Evolutionary conservation across 2,329 filamentous ascomycete species (phyloP).

Genomic region (Monosporascus sp.): DNA sequence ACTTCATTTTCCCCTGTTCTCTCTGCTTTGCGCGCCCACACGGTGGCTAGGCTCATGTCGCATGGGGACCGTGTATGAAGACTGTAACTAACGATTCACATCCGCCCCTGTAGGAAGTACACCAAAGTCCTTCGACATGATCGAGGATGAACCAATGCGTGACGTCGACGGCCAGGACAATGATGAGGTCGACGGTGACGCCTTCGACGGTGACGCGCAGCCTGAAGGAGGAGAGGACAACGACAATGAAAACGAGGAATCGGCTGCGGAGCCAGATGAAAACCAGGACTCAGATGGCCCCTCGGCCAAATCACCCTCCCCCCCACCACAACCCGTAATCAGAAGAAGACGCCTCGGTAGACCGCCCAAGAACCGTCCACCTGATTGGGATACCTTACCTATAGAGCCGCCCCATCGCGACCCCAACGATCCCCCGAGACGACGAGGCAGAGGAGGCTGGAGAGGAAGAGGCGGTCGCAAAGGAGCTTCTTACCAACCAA

Average conservation of each 20-base stretch:
- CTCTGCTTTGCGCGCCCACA: neutral
- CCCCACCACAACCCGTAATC: constrained; percentile 57
- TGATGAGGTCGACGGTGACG: constrained; percentile 21
- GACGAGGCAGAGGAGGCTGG: constrained; percentile 67
- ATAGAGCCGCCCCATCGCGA: constrained; percentile 51
- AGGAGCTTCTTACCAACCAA: constrained; percentile 67
- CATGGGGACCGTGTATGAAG: no score
- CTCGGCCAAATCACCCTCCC: constrained; percentile 47
- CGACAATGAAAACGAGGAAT: constrained; percentile 37
- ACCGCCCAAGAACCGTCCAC: constrained; percentile 77
- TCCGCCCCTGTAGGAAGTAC: constrained; percentile 37
- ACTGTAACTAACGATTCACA: constrained; percentile 1
- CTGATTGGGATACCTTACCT: constrained; percentile 65
- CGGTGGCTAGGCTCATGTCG: no score
- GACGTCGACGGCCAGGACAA: constrained; percentile 40
- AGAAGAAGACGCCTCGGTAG: constrained; percentile 76
- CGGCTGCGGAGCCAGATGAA: constrained; percentile 25
- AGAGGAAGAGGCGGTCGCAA: constrained; percentile 59
- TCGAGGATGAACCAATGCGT: constrained; percentile 45
- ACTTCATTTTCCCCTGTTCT: neutral
- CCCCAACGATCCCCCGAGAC: constrained; percentile 52
- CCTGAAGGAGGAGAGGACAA: constrained; percentile 36
- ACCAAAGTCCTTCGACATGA: constrained; percentile 43
- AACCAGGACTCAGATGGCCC: constrained; percentile 30
- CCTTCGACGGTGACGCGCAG: constrained; percentile 21